phyloP scores from a whole-genome alignment of 1,284 basidiomycete species.

The Erythrobasidium hasegawianum region DNA sequence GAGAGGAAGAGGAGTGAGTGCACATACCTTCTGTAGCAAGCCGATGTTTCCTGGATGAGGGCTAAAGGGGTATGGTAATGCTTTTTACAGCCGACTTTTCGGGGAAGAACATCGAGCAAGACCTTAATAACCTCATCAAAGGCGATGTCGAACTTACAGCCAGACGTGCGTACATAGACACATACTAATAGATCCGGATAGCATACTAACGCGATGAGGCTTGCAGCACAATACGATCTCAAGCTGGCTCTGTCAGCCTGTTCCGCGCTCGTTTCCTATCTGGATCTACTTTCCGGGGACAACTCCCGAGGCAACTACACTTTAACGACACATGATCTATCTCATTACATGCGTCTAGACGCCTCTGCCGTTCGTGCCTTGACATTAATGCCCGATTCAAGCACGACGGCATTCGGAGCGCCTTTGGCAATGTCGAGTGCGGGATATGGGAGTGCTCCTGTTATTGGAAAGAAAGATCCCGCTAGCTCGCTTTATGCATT shows the following conservation, averaged over 20 bases:
- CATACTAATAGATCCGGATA: too few species aligned
- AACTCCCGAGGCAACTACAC: conserved; percentile 77
- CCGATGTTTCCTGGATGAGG: too few species aligned
- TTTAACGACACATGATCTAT: conserved; percentile 81
- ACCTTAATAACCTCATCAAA: conserved; percentile 71
- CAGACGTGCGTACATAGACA: conserved; percentile 55
- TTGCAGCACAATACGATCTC: conserved; percentile 73
- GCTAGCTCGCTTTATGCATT: conserved; percentile 85
- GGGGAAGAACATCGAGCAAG: conserved; percentile 74
- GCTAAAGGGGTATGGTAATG: too few species aligned
- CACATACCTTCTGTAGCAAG: not conserved
- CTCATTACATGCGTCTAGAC: conserved; percentile 93
- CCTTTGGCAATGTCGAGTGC: conserved; percentile 28
- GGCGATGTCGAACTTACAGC: conserved; percentile 54
- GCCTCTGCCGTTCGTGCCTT: conserved; percentile 89
- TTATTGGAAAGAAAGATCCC: conserved; percentile 57
- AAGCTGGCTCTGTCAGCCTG: conserved; percentile 75
- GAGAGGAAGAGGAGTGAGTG: conserved; percentile 77
- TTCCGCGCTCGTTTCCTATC: conserved; percentile 76
- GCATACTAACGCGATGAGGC: too few species aligned
- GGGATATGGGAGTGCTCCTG: conserved; percentile 14
- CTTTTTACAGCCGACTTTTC: conserved; percentile 72
- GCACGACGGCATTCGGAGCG: conserved; percentile 10
- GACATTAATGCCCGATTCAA: conserved; percentile 71
- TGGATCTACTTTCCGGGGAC: conserved; percentile 75